Evolutionary conservation across 2,329 filamentous ascomycete species (phyloP).

Genomic region (Lomentospora prolificans): DNA sequence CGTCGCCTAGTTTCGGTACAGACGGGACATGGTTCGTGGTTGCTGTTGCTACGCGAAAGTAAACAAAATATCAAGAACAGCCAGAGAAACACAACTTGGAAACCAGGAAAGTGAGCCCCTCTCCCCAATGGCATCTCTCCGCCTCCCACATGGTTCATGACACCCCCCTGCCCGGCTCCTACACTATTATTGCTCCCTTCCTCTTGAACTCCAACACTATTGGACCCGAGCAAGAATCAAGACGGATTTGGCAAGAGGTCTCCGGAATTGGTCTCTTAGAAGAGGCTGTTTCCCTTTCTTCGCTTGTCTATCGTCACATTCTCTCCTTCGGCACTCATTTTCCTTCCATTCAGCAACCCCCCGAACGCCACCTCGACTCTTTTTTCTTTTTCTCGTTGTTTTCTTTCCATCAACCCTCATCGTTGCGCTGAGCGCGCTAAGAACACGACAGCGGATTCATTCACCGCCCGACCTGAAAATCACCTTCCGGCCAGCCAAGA

Average conservation of each 20-base stretch:
- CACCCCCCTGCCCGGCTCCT: conserved; percentile 1
- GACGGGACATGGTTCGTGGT: neutral
- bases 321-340: neutral
- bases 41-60: neutral
- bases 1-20: neutral
- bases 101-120: neutral
- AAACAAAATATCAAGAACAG: neutral
- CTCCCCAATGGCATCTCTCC: neutral
- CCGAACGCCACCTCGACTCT: neutral
- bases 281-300: neutral
- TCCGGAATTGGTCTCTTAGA: neutral
- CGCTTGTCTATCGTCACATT: neutral
- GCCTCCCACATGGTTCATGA: neutral
- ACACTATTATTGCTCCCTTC: neutral
- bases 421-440: conserved; percentile 1
- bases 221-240: neutral
- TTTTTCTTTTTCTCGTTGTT: neutral
- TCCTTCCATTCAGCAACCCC: neutral
- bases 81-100: neutral
- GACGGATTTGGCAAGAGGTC: neutral
- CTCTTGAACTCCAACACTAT: neutral
- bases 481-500: neutral
- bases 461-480: neutral
- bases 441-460: neutral
- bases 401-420: neutral